A percentile compares a stretch with the other conserved stretches of the same genome.
Conservation (phyloP, 176 grass and related monocot genomes). For the Oryza coarctata region DNA sequence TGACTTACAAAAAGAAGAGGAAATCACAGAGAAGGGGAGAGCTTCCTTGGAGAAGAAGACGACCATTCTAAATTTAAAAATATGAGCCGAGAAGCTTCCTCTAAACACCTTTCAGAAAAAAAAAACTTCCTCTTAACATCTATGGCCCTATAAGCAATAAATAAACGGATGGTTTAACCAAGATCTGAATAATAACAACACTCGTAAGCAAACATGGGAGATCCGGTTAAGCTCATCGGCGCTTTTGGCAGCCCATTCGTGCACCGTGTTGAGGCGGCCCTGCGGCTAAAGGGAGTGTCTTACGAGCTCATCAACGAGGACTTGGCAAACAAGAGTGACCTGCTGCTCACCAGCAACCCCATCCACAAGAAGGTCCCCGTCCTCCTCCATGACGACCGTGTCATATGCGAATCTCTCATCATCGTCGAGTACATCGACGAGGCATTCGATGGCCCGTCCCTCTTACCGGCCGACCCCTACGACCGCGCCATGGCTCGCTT, state of each 20-base stretch:
- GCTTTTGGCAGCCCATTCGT: constrained; percentile 25
- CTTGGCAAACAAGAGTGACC: constrained; percentile 45
- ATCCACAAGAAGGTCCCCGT: constrained; percentile 54
- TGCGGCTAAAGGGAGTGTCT: constrained; percentile 41
- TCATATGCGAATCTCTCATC: constrained; percentile 39
- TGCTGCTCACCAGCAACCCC: constrained; percentile 47
- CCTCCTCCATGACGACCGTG: constrained; percentile 43
- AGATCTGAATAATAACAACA: too few species aligned
- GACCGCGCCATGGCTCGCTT: constrained; percentile 28
- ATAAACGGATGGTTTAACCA: too few species aligned
- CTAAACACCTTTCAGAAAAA: too few species aligned
- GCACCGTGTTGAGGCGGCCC: constrained; percentile 25
- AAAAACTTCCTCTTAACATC: not conserved
- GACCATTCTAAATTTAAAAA: not conserved
- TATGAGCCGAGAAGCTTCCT: not conserved
- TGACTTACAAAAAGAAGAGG: too few species aligned
- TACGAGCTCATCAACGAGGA: constrained; percentile 51
- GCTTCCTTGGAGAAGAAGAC: not conserved
- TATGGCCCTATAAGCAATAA: too few species aligned
- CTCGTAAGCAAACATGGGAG: constrained; percentile 17
- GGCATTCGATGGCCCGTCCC: constrained; percentile 18
- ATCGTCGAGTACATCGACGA: constrained; percentile 67
- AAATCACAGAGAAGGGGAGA: too few species aligned
- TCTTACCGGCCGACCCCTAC: constrained; percentile 26
- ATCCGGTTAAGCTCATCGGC: constrained; percentile 43